Conservation (phyloP, 768 basidiomycete species). For the Trametopsis cervina region DNA sequence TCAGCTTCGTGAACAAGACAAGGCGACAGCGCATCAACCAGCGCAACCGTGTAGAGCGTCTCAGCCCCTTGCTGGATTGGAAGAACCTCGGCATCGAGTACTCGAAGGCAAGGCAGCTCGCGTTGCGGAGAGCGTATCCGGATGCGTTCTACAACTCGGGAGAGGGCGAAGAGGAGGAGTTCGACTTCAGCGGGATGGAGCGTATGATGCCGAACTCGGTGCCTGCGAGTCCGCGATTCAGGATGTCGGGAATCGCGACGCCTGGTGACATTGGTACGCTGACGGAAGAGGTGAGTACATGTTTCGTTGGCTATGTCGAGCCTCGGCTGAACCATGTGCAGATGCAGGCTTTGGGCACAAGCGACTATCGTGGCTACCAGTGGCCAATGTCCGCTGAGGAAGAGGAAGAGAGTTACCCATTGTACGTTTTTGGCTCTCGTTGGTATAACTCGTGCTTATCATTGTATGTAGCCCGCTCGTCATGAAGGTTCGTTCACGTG, state of each 20-base stretch:
- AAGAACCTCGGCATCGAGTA: constrained; percentile 98
- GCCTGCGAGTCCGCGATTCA: constrained; percentile 83
- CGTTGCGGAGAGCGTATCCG: constrained; percentile 89
- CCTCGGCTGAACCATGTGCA: constrained; percentile 19
- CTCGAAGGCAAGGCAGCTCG: constrained; percentile 88
- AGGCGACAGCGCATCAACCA: constrained; percentile 98
- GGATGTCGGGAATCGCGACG: constrained; percentile 70
- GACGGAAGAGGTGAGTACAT: constrained; percentile 62
- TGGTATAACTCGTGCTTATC: constrained; percentile 3
- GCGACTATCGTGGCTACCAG: constrained; percentile 71
- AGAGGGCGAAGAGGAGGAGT: constrained; percentile 45
- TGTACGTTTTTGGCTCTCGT: constrained; percentile 44
- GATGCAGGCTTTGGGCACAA: constrained; percentile 87
- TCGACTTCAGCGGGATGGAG: constrained; percentile 60
- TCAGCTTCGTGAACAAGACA: constrained; percentile 71
- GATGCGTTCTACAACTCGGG: constrained; percentile 74
- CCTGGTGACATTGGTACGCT: constrained; percentile 91
- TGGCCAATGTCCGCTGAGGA: constrained; percentile 62
- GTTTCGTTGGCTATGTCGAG: neutral
- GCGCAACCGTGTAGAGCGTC: constrained; percentile 93
- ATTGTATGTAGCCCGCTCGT: constrained; percentile 63
- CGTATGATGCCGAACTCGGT: constrained; percentile 66
- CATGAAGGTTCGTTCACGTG: constrained; percentile 83
- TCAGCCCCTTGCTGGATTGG: constrained; percentile 94
- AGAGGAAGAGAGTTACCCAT: constrained; percentile 88